Evolutionary conservation across 2,329 filamentous ascomycete genomes (phyloP), one percentile per base, ranked within the genome.

Genomic region (Scedosporium dehoogii): DNA sequence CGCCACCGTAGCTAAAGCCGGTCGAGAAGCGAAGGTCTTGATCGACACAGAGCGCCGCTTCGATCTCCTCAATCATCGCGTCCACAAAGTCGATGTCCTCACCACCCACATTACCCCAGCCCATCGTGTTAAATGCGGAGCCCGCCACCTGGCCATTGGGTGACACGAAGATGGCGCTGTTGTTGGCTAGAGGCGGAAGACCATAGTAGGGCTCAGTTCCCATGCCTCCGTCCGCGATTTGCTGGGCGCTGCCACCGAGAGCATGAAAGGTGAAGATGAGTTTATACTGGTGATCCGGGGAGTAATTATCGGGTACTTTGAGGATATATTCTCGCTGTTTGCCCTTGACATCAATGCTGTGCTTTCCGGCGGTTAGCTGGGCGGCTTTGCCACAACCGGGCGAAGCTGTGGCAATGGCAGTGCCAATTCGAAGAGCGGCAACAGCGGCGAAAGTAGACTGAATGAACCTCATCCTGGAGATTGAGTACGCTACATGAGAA

Each of bases 231-330:
- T 33, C n/a, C 57, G 69, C 72, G 42, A 78, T 70, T 53, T 74
- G 68, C 46, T 69, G 63, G 63, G 73, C 73, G 62, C 64, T 74
- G 48, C 75, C 75, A 46, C 71, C 71, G 51, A 75, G 72, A 67
- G 72, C 73, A 66, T 80, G 77, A 41, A 73, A 68, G 23, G 70
- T 72, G 65, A 78, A 77, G 63, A 81, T 73, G 42, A 79, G 70
- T 46, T 72, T 72, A 67, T 79, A 74, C 1, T 71, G 69, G 25
- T 70, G 70, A 63, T 65, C 72, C 51, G 67, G 68, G 65, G 79
- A 69, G 67, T 79, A 79, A 67, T 73, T 71, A 23, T 69, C 67
- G 4, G 76, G 75, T 21, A 75, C 63, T 59, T 69, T 67, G 56
- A 78, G 64, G 66, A 73, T 71, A 67, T 73, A 77, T 63, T 73